Evolutionary conservation across 192 early-diverging fungal genomes (phyloP).

Genomic region (Linnemannia elongata): DNA sequence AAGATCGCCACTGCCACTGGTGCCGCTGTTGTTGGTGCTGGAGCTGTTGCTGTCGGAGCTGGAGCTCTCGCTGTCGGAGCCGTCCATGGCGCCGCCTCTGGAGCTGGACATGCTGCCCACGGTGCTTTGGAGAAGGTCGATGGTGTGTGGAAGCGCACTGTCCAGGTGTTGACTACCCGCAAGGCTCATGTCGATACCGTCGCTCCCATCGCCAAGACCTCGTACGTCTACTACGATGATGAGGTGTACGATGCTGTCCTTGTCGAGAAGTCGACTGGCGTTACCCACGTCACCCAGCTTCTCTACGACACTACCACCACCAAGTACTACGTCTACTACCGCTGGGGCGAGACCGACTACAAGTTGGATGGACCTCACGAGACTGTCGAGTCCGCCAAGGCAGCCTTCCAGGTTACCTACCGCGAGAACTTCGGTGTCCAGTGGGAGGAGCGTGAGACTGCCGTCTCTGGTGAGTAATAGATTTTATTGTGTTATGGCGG

Average conservation of each 20-base stretch:
- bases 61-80: not conserved
- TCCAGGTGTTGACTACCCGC: conserved; percentile 35
- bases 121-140: conserved; percentile 23
- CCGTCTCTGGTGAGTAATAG: not conserved
- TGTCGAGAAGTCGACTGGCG: conserved; percentile 3
- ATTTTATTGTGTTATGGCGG: too few relatives aligned
- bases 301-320: not conserved
- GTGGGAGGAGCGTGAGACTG: conserved; percentile 10
- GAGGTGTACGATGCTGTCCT: conserved; percentile 18
- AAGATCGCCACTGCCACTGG: not conserved
- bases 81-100: not conserved
- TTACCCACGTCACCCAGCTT: conserved; percentile 14
- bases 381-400: conserved; percentile 11
- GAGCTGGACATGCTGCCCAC: not conserved
- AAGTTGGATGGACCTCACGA: conserved; percentile 17
- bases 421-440: conserved; percentile 6
- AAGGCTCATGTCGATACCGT: conserved; percentile 36
- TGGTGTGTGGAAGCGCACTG: conserved; percentile 38
- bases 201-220: conserved; percentile 22
- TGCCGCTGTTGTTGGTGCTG: conserved; percentile 2
- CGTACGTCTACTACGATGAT: conserved; percentile 24
- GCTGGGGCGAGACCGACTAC: conserved; percentile 19
- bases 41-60: not conserved
- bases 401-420: conserved; percentile 17
- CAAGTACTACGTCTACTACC: conserved; percentile 20